Evolutionary conservation across 805 yeast genomes (phyloP), one percentile per base, ranked within the genome.

Genomic region (Spathaspora hagerdaliae): DNA sequence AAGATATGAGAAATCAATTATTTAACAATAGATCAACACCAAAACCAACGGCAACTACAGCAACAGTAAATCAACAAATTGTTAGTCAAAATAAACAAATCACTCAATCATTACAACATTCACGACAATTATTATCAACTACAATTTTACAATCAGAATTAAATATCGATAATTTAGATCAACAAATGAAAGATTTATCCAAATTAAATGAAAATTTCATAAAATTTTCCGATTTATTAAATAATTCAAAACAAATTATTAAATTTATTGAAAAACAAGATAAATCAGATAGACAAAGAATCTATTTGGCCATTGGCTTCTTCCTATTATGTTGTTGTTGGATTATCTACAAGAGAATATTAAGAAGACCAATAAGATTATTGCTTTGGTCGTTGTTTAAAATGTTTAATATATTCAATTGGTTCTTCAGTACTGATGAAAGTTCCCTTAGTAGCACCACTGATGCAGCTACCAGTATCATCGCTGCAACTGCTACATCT

Each of bases 261-360:
- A 69, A 66, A 50, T 69, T 74, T 41, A 78, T 79, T 36, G 81
- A 78, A 49, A 75, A 73, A 51, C 75, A 79, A 43, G 80, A 79
- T 51, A 64, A 68, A 43, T 60, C 65, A 4, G 83, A 79, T 50
- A 69, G 77, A 46, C 56, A 69, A 41, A 65, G 78, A 37, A 78
- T 78, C 26, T 78, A 77, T 55, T 48, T 72, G 44, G 68, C 80
- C 27, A 47, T 77, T 5, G 75, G 72, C 13, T 73, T 78, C 47
- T 71, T 78, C 44, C 46, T 67, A 24, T 45, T 68, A 1, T 76
- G 77, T 35, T 71, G 78, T 46, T 55, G 62, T 6, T 77, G 79
- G 78, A 74, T 78, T 7, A 42, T 77, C 1, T 78, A 79, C 75
- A 62, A 73, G 46, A 62, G 83, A 51, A 60, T 78, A 2, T 57